Evolutionary conservation across 345 rosid species (phyloP), one percentile per base, ranked within the genome.

Genomic region (Corchorus capsularis): DNA sequence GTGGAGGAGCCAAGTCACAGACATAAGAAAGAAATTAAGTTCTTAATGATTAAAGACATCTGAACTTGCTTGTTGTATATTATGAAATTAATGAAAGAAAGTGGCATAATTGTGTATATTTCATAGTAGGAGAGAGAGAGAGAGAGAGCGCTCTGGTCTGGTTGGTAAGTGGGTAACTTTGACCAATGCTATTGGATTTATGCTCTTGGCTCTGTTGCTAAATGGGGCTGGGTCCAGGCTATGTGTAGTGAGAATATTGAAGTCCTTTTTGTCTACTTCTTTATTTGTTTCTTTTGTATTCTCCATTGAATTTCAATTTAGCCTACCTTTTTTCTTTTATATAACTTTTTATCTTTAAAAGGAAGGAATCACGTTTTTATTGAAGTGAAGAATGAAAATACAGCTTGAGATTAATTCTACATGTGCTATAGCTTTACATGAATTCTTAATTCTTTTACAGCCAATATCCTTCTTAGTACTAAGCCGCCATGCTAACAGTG

Each of bases 241-340:
- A 47, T 22, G 56, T 6, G 71, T 47, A 53, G 39, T 47, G 57
- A 49, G 72, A 68, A 68, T 68, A 68, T 49, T 49, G 57, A 68
- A 47, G 34, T 35, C 35, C 72, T 47, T 69, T 68, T 68, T 41
- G 70, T 66, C 54, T 66, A 35, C 9, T 66, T 66, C 70, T 66
- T 66, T 2, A 20, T 64, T 16, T 10, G 4, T n/a, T 41, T 19
- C 27, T 63, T 37, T 63, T 0, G 49, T 22, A 37, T 63, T 17
- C 68, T 43, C n/a, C 69, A 64, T 64, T 41, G 69, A 64, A 39
- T 64, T 64, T 64, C 46, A 20, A 1, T 6, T 39, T 39, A 39
- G 6, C 43, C 6, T 4, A 46, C 49, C 8, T 46, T 7, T 46
- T 5, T 46, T 7, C 17, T 53, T 53, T 14, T 52, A 5, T 16